Conservation (phyloP, 164 flowering plant species). For the Dillenia suffruticosa region DNA sequence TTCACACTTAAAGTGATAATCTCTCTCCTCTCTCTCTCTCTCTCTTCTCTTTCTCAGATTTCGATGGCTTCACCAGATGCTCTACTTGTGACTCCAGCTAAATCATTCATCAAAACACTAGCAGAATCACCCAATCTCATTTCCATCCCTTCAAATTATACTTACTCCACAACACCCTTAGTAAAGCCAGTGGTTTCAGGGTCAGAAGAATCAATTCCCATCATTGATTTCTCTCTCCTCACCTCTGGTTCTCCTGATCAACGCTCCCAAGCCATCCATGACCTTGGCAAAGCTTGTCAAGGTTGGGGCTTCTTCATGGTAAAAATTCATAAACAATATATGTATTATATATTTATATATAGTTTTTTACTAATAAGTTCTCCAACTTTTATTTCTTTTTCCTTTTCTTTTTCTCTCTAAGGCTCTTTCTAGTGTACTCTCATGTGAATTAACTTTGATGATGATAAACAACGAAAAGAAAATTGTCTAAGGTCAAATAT, state of each 20-base stretch:
- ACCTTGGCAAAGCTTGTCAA: conserved; percentile 49
- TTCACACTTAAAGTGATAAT: too few relatives aligned
- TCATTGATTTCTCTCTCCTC: conserved; percentile 38
- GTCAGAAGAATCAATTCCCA: conserved; percentile 23
- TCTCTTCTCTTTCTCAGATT: too few relatives aligned
- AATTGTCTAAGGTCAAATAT: too few relatives aligned
- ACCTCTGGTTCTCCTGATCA: conserved; percentile 30
- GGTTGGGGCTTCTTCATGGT: conserved; percentile 94
- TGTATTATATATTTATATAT: background rate
- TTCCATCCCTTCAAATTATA: conserved; percentile 29
- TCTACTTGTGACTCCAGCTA: too few relatives aligned
- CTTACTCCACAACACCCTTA: conserved; percentile 1
- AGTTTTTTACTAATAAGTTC: background rate
- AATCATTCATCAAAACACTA: conserved; percentile 19
- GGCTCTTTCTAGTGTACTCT: too few relatives aligned
- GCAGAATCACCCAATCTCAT: conserved; percentile 20
- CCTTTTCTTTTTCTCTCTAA: background rate
- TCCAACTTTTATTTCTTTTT: background rate
- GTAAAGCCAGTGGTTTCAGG: background rate
- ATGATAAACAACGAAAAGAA: too few relatives aligned
- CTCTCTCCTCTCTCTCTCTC: too few relatives aligned
- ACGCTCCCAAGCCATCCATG: conserved; percentile 38
- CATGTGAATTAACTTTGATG: too few relatives aligned
- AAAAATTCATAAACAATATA: background rate
- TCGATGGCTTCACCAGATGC: too few relatives aligned